Evolutionary conservation across 352 stramenopile species (phyloP), one percentile per base, ranked within the genome.

Genomic region (Phytophthora crassamura): DNA sequence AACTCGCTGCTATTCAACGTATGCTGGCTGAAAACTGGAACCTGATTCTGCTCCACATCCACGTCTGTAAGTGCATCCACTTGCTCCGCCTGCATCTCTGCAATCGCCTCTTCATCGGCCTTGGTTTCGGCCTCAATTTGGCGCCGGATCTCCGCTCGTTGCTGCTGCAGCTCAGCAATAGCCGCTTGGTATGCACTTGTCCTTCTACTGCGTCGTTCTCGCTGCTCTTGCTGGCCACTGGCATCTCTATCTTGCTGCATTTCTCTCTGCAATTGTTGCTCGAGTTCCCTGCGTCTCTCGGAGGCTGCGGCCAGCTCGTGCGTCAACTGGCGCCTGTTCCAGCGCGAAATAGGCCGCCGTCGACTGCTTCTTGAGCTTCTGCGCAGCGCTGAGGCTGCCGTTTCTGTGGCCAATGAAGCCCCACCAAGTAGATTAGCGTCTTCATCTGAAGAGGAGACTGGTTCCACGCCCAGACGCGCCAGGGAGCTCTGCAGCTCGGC

Each of bases 401-500:
- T 30, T 30, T 30, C 25, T 4, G 25, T 30, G 25, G 25, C 25
- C 25, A 30, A 30, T 30, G 25, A 5, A 30, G 25, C 0, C 25
- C 25, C 25, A 30, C 0, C 25, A n/a, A 5, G 55, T 10, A 32
- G 15, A 35, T 39, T 7, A 5, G 28, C 5, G 1, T 59, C 41
- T 2, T 50, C 39, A 20, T 55, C 25, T 5, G 25, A 30, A 12
- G 60, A 46, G n/a, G 10, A 33, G 5, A 32, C 14, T 4, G 36
- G 12, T 16, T 57, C 65, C n/a, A 72, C 41, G 16, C 68, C 57
- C 15, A 88, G 48, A 8, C 74, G 71, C 35, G 69, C 67, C 28
- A 91, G 57, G 30, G 82, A 77, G 65, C 58, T 67, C 41, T 84
- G 80, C 34, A 91, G 67, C 65, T 89, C 78, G n/a, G 59, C 30